Percentiles rank a stretch among this genome's conserved stretches.
Evolutionary conservation across 2,329 filamentous ascomycete genomes (phyloP).

Genomic region (Sclerotinia minor): DNA sequence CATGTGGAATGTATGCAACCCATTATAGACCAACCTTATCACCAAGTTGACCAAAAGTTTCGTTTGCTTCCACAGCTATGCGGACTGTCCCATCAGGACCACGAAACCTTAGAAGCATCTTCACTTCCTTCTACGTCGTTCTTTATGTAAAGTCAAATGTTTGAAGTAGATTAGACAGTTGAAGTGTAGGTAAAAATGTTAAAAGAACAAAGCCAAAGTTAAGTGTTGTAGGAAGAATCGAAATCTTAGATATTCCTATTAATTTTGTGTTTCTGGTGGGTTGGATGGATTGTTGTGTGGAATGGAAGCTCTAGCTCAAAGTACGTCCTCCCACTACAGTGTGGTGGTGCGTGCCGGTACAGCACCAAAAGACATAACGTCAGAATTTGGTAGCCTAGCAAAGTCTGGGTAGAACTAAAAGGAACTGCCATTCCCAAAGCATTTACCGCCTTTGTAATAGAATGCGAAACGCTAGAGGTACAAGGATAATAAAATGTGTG

Average conservation of each 20-base stretch:
- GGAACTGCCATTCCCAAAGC: conserved; percentile 11
- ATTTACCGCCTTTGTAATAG: conserved; percentile 9
- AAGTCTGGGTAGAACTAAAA: not conserved
- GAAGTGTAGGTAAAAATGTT: not conserved
- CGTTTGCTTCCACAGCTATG: conserved; percentile 71
- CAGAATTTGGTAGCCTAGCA: conserved; percentile 22
- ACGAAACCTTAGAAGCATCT: conserved; percentile 48
- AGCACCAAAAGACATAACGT: conserved; percentile 4
- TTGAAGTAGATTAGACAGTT: not conserved
- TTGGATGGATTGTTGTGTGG: not conserved
- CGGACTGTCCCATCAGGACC: conserved; percentile 93
- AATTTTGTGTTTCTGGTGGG: not conserved
- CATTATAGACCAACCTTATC: conserved; percentile 47
- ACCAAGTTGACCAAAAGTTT: conserved; percentile 68
- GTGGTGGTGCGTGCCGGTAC: not conserved
- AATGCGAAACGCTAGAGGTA: not conserved
- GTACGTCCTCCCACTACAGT: conserved; percentile 8
- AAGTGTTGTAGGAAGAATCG: not conserved
- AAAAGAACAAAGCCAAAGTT: not conserved
- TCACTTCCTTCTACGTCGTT: conserved; percentile 16
- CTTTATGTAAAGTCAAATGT: not conserved
- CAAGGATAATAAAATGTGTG: not conserved
- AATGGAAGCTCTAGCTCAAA: not conserved
- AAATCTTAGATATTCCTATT: conserved; percentile 10
- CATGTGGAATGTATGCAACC: not conserved